Conservation (phyloP, 139 green algal genomes). For the Micractinium conductrix region DNA sequence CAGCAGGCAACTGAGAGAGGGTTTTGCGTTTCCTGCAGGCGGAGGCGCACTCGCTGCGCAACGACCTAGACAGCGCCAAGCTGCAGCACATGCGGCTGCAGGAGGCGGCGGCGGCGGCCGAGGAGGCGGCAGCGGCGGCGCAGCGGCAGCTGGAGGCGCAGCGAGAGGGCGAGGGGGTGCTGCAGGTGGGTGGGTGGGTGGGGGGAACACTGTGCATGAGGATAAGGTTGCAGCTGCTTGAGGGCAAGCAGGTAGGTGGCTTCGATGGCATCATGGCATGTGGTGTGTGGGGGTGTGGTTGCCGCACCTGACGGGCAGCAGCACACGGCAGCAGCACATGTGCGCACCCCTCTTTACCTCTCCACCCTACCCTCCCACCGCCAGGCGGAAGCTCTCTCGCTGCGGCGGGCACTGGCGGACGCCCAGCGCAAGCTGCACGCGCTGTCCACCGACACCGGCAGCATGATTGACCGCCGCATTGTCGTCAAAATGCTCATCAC, state of each 20-base stretch:
- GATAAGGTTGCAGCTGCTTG: too few relatives aligned
- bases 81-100: constrained; percentile 21
- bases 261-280: too few relatives aligned
- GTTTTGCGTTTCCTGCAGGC: constrained; percentile 24
- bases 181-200: constrained; percentile 6
- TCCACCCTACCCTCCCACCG: neutral
- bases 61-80: constrained; percentile 31
- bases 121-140: neutral
- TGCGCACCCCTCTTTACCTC: neutral
- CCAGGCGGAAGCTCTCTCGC: constrained; percentile 21
- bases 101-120: constrained; percentile 19
- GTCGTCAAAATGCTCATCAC: constrained; percentile 49
- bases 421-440: constrained; percentile 34
- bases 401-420: constrained; percentile 18
- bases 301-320: too few relatives aligned
- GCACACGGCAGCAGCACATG: too few relatives aligned
- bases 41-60: constrained; percentile 36
- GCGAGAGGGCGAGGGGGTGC: constrained; percentile 15
- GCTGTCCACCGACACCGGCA: constrained; percentile 26
- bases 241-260: too few relatives aligned
- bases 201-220: too few relatives aligned
- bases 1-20: neutral
- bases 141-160: constrained; percentile 7
- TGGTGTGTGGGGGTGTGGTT: too few relatives aligned
- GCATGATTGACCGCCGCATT: constrained; percentile 46